These are phyloP conservation scores for Apostasia shenzhenica DNA, from an alignment of 106 monocot genomes.

Conservation along the genomic window DNA sequence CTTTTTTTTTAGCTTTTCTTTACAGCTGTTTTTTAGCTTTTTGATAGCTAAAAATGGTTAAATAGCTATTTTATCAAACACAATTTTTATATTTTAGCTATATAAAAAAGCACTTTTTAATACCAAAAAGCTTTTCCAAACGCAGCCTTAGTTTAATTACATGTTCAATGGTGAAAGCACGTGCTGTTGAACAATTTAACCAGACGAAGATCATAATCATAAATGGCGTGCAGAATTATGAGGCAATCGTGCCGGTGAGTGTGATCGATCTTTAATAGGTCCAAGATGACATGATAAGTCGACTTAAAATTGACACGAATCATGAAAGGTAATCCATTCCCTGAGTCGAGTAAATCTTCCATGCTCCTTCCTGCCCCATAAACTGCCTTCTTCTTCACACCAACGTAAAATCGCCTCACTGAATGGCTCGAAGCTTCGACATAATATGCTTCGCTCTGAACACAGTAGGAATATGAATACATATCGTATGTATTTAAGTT, in stretches of 20 bases:
- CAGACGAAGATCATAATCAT: conserved; percentile 4
- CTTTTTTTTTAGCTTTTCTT: too few species aligned
- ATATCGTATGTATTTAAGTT: too few species aligned
- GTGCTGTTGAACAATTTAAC: conserved; percentile 18
- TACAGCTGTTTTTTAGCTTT: too few species aligned
- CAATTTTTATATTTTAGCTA: too few species aligned
- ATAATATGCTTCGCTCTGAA: conserved; percentile 13
- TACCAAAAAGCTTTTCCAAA: too few species aligned
- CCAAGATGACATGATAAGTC: conserved; percentile 33
- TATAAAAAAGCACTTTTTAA: too few species aligned
- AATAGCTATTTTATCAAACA: too few species aligned
- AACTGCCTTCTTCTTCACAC: conserved; percentile 40
- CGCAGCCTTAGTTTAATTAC: too few species aligned
- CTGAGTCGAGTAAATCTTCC: conserved; percentile 65
- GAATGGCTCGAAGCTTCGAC: conserved; percentile 17
- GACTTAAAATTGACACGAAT: conserved; percentile 28
- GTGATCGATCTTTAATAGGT: conserved; percentile 31
- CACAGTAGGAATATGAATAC: too few species aligned
- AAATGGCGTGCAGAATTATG: conserved; percentile 19
- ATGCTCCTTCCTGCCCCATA: conserved; percentile 74
- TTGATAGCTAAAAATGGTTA: too few species aligned
- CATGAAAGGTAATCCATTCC: conserved; percentile 31
- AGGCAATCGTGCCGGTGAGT: conserved; percentile 31
- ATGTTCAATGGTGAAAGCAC: conserved; percentile 24
- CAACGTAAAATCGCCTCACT: conserved; percentile 14